Percentiles rank a stretch among this genome's conserved stretches.
phyloP scores from a whole-genome alignment of 1,284 basidiomycete species.

The Erythrobasidium hasegawianum region DNA sequence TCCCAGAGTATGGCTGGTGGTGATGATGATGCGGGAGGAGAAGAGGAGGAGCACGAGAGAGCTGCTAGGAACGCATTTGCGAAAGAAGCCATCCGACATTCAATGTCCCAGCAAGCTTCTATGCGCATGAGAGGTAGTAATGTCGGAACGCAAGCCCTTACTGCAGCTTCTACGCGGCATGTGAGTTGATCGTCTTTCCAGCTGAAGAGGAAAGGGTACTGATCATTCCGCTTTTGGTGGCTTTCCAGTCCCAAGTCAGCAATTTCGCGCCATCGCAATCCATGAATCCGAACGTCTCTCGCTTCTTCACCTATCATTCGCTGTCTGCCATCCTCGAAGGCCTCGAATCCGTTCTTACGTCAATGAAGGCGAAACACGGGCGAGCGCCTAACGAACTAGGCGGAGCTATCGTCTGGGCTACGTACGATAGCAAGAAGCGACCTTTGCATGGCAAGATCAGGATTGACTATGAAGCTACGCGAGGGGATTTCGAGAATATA shows the following conservation, averaged over 20 bases:
- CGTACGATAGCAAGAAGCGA: conserved; percentile 11
- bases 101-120: conserved; percentile 11
- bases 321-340: conserved; percentile 11
- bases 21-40: not conserved
- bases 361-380: not conserved
- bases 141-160: conserved; percentile 36
- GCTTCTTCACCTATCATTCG: conserved; percentile 36
- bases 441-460: conserved; percentile 16
- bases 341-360: not conserved
- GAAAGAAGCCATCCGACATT: conserved; percentile 18
- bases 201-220: no score
- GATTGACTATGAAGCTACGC: conserved; percentile 22
- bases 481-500: conserved; percentile 19
- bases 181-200: not conserved
- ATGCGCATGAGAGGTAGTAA: conserved; percentile 32
- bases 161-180: not conserved
- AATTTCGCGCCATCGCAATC: conserved; percentile 43
- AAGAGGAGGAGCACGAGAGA: conserved; percentile 11
- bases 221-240: no score
- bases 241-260: conserved; percentile 43
- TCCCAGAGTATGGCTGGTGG: not conserved
- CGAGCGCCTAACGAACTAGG: not conserved
- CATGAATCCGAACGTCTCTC: conserved; percentile 39
- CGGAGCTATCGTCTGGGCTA: conserved; percentile 17
- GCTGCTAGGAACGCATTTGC: conserved; percentile 19